phyloP scores from a whole-genome alignment of 768 basidiomycete genomes.

The Suillus alpinus region DNA sequence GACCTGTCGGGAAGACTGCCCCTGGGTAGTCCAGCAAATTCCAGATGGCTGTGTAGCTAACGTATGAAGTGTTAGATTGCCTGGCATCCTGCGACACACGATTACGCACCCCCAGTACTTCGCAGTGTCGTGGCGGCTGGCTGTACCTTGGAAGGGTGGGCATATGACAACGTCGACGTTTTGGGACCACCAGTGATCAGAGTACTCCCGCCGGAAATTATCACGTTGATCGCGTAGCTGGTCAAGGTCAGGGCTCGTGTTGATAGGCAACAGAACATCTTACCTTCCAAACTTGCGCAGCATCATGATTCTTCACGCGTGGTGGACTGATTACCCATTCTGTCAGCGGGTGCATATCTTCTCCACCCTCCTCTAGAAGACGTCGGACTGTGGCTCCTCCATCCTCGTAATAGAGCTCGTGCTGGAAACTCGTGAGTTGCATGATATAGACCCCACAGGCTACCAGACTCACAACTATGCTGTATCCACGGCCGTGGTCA shows the following conservation, averaged over 20 bases:
- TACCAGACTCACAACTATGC: conserved; percentile 29
- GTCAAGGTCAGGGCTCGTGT: conserved; percentile 13
- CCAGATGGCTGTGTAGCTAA: conserved; percentile 40
- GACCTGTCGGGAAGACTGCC: conserved; percentile 44
- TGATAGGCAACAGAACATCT: conserved; percentile 12
- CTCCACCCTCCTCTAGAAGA: conserved; percentile 28
- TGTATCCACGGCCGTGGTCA: conserved; percentile 32
- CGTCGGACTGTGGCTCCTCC: conserved; percentile 29
- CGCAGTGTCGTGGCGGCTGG: conserved; percentile 35
- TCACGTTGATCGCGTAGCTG: conserved; percentile 33
- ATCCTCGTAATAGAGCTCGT: conserved; percentile 37
- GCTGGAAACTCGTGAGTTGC: conserved; percentile 17
- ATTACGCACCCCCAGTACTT: conserved; percentile 31
- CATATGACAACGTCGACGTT: conserved; percentile 39
- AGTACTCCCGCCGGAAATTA: conserved; percentile 30
- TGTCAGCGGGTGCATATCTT: conserved; percentile 33
- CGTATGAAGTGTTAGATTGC: conserved; percentile 31
- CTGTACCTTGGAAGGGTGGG: conserved; percentile 35
- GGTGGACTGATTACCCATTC: conserved; percentile 35
- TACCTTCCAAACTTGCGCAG: conserved; percentile 30
- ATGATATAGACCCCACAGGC: background rate
- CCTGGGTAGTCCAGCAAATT: conserved; percentile 46
- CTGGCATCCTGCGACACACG: conserved; percentile 24
- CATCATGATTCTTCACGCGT: conserved; percentile 22
- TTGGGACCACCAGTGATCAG: conserved; percentile 37